These are phyloP conservation scores for Blakeslea trispora DNA, from an alignment of 371 early-diverging fungal species.

Conservation along the genomic window DNA sequence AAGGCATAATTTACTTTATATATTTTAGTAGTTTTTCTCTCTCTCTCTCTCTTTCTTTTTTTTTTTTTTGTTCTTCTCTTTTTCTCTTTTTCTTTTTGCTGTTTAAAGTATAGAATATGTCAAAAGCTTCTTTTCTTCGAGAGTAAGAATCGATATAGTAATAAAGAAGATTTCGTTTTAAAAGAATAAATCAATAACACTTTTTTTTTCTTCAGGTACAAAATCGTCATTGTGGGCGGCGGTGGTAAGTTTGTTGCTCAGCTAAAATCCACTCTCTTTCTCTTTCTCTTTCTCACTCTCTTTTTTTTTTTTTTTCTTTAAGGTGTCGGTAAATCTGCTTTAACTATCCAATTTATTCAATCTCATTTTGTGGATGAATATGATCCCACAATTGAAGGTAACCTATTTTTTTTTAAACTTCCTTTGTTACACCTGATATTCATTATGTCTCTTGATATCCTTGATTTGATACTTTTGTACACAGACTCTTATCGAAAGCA, in stretches of 20 bases:
- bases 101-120: not conserved
- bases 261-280: too few species aligned
- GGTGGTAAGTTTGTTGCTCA: not conserved
- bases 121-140: not conserved
- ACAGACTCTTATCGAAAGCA: slow-evolving; percentile 91
- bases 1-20: not conserved
- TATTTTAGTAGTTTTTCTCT: too few species aligned
- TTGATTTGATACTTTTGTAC: slow-evolving; percentile 11
- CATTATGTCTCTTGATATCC: not conserved
- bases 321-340: slow-evolving; percentile 86
- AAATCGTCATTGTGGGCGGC: not conserved
- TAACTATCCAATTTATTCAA: slow-evolving; percentile 92
- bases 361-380: slow-evolving; percentile 92
- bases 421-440: too few species aligned
- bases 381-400: slow-evolving; percentile 94
- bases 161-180: too few species aligned
- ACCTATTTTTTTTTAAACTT: too few species aligned
- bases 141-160: not conserved
- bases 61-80: not conserved
- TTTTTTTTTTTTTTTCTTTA: too few species aligned
- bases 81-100: not conserved
- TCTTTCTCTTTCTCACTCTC: too few species aligned
- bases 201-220: not conserved
- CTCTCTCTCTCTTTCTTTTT: not conserved
- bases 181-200: too few species aligned